A percentile compares a stretch with the other conserved stretches of the same genome.
Evolutionary conservation across 2,329 filamentous ascomycete genomes (phyloP).

Genomic region (Penicillium polonicum): DNA sequence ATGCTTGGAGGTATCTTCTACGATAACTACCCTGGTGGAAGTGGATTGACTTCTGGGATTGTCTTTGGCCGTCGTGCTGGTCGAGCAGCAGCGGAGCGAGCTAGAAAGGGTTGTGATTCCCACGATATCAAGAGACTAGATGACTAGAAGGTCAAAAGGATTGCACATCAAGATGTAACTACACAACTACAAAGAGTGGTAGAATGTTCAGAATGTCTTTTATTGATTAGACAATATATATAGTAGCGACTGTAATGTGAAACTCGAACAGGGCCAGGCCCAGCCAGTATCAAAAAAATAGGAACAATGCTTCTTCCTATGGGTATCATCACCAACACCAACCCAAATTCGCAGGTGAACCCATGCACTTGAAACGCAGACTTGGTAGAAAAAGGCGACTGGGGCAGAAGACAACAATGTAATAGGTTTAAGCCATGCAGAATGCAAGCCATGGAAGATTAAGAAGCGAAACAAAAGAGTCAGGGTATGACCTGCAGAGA

Average conservation of each 20-base stretch:
- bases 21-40: conserved; percentile 63
- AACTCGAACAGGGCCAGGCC: conserved; percentile 4
- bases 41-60: conserved; percentile 59
- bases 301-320: conserved; percentile 17
- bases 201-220: conserved; percentile 10
- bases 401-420: background rate
- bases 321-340: conserved; percentile 27
- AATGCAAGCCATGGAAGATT: conserved; percentile 15
- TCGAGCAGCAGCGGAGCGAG: conserved; percentile 20
- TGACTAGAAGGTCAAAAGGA: background rate
- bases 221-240: conserved; percentile 25
- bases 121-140: background rate
- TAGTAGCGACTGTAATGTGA: conserved; percentile 23
- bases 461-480: conserved; percentile 10
- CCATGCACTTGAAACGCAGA: conserved; percentile 18
- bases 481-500: conserved; percentile 5
- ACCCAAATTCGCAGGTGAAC: conserved; percentile 7
- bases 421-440: conserved; percentile 15
- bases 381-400: conserved; percentile 13
- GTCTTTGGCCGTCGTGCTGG: conserved; percentile 53
- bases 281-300: conserved; percentile 4
- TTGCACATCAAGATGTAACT: background rate
- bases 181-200: background rate
- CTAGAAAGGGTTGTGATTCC: background rate
- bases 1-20: conserved; percentile 67